Base-by-base conservation (phyloP, 495 filamentous ascomycete genomes). In the Hyphodiscus hymeniophilus region DNA sequence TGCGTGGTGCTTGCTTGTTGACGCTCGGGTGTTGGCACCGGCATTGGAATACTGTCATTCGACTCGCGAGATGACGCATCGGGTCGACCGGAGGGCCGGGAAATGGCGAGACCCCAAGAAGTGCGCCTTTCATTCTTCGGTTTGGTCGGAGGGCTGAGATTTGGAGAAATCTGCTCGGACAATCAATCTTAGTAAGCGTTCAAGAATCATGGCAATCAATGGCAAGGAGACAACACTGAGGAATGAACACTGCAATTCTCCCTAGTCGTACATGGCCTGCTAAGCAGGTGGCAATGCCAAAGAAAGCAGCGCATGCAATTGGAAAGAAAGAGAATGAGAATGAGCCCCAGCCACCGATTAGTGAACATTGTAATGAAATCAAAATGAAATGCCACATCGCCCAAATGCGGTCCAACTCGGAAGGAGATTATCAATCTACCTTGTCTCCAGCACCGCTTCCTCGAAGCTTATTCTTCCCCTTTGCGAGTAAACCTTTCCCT, bases 401-500 rank as follows among this genome's bases (percentile, higher is more conserved):
- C 54, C 51, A 57, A n/a, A 26, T 46, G 41, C 50, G 50, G 45
- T 52, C 53, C 57, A 45, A 40, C 53, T 52, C 33, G 16, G 43
- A 66, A 69, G 61, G 66, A 74, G 67, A 73, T 77, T 74, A 17
- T 67, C 67, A 62, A 77, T 87, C 84, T 80, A 87, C 87, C 84
- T 91, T 92, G 59, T 90, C 85, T 57, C 82, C 82, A 33, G 73
- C 75, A 55, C 82, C 81, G 32, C 71, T 71, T 51, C 60, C 72
- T 47, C 79, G 77, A 60, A 92, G 77, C 62, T 85, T 89, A 64
- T 75, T 92, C 64, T 81, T 85, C 31, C 89, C 88, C 60, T 91
- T 92, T 48, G 81, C 84, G 62, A 95, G 82, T 42, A 95, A 61
- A 24, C 87, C 89, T 66, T 92, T 94, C 11, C 89, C 87, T 18